Evolutionary conservation across 352 stramenopile genomes (phyloP).

Genomic region (Pythium plurisporium): DNA sequence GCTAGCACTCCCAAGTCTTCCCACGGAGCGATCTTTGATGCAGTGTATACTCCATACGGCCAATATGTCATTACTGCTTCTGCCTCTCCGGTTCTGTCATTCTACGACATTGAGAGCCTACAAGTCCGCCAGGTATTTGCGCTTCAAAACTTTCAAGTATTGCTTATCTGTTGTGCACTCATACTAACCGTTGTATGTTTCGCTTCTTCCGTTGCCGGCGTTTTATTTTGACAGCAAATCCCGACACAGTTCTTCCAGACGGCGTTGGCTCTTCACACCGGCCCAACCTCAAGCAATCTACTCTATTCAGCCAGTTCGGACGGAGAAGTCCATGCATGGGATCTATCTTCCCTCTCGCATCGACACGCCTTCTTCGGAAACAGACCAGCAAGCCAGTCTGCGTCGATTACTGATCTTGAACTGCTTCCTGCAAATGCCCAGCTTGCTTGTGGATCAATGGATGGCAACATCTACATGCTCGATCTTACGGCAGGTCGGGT

Average conservation of each 20-base stretch:
- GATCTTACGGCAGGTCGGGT: slow-evolving; percentile 29
- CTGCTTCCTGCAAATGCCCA: slow-evolving; percentile 31
- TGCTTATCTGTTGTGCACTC: no score
- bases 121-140: slow-evolving; percentile 37
- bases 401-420: slow-evolving; percentile 36
- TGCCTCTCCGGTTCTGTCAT: slow-evolving; percentile 42
- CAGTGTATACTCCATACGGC: slow-evolving; percentile 35
- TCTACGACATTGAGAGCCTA: slow-evolving; percentile 49
- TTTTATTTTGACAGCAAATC: slow-evolving; percentile 48
- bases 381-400: background rate
- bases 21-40: slow-evolving; percentile 31
- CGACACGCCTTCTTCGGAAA: slow-evolving; percentile 37
- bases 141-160: no score
- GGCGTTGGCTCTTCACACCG: slow-evolving; percentile 23
- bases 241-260: slow-evolving; percentile 35
- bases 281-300: background rate
- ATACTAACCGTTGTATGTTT: no score
- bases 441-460: slow-evolving; percentile 35
- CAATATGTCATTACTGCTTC: slow-evolving; percentile 46
- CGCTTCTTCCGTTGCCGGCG: no score
- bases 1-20: background rate
- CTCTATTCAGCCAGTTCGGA: slow-evolving; percentile 38
- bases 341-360: slow-evolving; percentile 28
- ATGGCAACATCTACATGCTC: slow-evolving; percentile 61
- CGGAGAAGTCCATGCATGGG: slow-evolving; percentile 45